phyloP scores from a whole-genome alignment of 192 early-diverging fungal species.

The Nowakowskiella sp. region DNA sequence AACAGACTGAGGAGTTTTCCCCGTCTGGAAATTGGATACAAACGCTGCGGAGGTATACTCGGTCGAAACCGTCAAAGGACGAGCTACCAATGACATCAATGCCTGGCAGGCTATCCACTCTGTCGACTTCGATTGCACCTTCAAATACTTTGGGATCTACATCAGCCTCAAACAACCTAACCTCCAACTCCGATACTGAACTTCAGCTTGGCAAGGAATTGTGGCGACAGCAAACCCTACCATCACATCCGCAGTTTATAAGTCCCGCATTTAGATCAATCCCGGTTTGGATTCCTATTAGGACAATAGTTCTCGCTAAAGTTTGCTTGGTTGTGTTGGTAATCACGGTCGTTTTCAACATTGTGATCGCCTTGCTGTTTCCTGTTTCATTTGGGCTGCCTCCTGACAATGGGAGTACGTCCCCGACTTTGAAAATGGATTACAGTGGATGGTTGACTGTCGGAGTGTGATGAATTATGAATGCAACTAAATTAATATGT shows the following conservation, averaged over 20 bases:
- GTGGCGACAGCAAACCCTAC: constrained; percentile 21
- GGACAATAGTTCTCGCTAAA: constrained; percentile 22
- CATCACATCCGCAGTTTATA: constrained; percentile 31
- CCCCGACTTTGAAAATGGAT: too few relatives aligned
- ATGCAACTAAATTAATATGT: too few relatives aligned
- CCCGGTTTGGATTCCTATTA: constrained; percentile 32
- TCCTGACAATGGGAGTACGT: too few relatives aligned
- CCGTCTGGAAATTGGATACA: not conserved
- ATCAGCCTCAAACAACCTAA: too few relatives aligned
- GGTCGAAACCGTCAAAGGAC: not conserved
- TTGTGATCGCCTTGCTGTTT: too few relatives aligned
- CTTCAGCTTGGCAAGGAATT: constrained; percentile 1
- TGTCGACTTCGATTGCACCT: not conserved
- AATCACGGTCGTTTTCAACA: too few relatives aligned
- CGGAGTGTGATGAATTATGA: too few relatives aligned
- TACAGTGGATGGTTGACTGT: too few relatives aligned
- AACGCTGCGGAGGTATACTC: not conserved
- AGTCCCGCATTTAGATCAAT: constrained; percentile 31
- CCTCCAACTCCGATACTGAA: too few relatives aligned
- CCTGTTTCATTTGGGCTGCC: too few relatives aligned
- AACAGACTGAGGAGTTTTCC: not conserved
- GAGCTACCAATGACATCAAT: not conserved
- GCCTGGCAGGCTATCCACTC: not conserved
- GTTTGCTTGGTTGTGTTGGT: constrained; percentile 12
- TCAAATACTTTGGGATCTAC: too few relatives aligned